Conservation (phyloP, 441 rosid species). For the Mallotus japonicus region DNA sequence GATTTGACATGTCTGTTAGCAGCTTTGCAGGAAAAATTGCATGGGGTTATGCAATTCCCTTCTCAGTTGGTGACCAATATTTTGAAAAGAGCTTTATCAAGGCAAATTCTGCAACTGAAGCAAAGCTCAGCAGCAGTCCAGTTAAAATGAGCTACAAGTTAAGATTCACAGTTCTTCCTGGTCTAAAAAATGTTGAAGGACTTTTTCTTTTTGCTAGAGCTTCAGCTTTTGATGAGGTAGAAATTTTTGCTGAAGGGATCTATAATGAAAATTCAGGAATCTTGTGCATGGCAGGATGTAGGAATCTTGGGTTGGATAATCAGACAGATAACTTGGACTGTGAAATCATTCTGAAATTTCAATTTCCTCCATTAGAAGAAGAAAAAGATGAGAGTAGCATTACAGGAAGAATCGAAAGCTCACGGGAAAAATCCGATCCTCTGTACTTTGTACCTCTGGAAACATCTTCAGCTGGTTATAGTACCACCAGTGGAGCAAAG, state of each 20-base stretch:
- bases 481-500: too few relatives aligned
- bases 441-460: slow-evolving; percentile 29
- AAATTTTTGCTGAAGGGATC: slow-evolving; percentile 43
- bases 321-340: slow-evolving; percentile 29
- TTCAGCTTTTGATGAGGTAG: slow-evolving; percentile 6
- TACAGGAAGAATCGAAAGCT: slow-evolving; percentile 42
- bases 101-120: neutral
- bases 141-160: slow-evolving; percentile 38
- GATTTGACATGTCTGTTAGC: slow-evolving; percentile 22
- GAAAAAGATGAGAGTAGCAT: slow-evolving; percentile 19
- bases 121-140: neutral
- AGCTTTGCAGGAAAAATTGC: slow-evolving; percentile 21
- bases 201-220: neutral
- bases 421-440: slow-evolving; percentile 24
- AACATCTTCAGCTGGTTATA: slow-evolving; percentile 13
- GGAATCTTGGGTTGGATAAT: slow-evolving; percentile 2
- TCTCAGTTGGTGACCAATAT: slow-evolving; percentile 24
- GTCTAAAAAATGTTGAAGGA: neutral
- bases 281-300: slow-evolving; percentile 48
- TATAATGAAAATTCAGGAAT: slow-evolving; percentile 32
- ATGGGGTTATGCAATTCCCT: slow-evolving; percentile 34
- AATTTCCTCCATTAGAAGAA: slow-evolving; percentile 28
- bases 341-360: slow-evolving; percentile 32
- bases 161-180: slow-evolving; percentile 3
- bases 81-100: neutral